phyloP scores from a whole-genome alignment of 192 early-diverging fungal genomes.

The Cetraspora pellucida region DNA sequence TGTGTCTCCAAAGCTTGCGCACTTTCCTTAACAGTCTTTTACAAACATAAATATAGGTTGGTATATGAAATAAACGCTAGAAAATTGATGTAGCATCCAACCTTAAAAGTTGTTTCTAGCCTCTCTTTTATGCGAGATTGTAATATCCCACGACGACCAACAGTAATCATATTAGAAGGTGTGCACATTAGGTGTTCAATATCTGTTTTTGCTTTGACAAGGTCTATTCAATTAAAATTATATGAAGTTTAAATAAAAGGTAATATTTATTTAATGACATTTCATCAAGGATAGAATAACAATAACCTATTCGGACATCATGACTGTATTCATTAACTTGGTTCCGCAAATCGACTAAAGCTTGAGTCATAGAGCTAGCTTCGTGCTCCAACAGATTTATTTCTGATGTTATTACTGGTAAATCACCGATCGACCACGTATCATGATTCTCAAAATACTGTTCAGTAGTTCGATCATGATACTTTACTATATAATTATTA shows the following conservation, averaged over 20 bases:
- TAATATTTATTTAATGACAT: not conserved
- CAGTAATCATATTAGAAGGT: not conserved
- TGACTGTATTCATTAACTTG: not conserved
- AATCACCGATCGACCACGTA: not conserved
- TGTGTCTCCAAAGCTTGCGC: conserved; percentile 12
- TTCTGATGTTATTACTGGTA: not conserved
- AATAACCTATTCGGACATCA: conserved; percentile 8
- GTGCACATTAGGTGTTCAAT: not conserved
- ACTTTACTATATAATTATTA: conserved; percentile 5
- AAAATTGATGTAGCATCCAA: not conserved
- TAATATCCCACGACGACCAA: not conserved
- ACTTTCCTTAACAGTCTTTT: conserved; percentile 17
- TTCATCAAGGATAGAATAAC: too few relatives aligned
- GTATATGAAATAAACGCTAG: not conserved
- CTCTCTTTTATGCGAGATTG: not conserved
- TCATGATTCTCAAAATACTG: not conserved
- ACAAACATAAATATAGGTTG: not conserved
- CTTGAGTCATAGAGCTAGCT: not conserved
- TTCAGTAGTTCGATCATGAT: not conserved
- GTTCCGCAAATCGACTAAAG: not conserved
- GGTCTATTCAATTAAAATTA: not conserved
- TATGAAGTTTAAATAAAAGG: not conserved
- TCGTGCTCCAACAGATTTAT: not conserved
- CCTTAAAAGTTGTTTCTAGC: not conserved
- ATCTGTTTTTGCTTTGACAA: conserved; percentile 1